Conservation (phyloP, 2,329 filamentous ascomycete genomes). For the Sordariomycetes sp. region DNA sequence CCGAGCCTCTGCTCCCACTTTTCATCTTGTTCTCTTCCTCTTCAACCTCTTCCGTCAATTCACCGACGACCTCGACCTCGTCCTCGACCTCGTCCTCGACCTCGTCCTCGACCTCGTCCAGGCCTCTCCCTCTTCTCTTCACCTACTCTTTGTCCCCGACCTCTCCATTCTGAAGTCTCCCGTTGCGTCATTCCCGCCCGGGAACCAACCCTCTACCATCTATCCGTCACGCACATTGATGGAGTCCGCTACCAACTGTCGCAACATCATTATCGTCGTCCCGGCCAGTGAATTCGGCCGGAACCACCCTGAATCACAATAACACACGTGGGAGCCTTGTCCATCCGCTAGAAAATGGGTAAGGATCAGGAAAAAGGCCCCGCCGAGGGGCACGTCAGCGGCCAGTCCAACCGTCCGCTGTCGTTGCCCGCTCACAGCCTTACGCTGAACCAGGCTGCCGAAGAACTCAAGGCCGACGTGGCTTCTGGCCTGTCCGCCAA, state of each 20-base stretch:
- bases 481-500: slow-evolving; percentile 41
- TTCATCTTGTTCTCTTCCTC: too few relatives aligned
- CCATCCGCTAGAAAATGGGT: neutral
- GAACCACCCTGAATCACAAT: slow-evolving; percentile 1
- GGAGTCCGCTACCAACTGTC: neutral
- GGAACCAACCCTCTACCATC: too few relatives aligned
- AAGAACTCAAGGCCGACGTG: slow-evolving; percentile 42
- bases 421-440: slow-evolving; percentile 55
- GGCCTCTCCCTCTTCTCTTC: too few relatives aligned
- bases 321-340: slow-evolving; percentile 1
- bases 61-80: too few relatives aligned
- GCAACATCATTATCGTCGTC: neutral
- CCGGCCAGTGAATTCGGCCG: slow-evolving; percentile 1
- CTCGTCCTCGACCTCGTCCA: too few relatives aligned
- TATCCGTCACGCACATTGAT: slow-evolving; percentile 1
- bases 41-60: too few relatives aligned
- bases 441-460: slow-evolving; percentile 34
- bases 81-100: too few relatives aligned
- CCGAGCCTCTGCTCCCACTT: too few relatives aligned
- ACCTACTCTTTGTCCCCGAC: too few relatives aligned
- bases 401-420: slow-evolving; percentile 39
- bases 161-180: too few relatives aligned
- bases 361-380: slow-evolving; percentile 1
- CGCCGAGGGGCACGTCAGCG: slow-evolving; percentile 15
- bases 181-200: too few relatives aligned